Evolutionary conservation across 1,139 yeast species (phyloP).

Genomic region (Hyphopichia khmerensis): DNA sequence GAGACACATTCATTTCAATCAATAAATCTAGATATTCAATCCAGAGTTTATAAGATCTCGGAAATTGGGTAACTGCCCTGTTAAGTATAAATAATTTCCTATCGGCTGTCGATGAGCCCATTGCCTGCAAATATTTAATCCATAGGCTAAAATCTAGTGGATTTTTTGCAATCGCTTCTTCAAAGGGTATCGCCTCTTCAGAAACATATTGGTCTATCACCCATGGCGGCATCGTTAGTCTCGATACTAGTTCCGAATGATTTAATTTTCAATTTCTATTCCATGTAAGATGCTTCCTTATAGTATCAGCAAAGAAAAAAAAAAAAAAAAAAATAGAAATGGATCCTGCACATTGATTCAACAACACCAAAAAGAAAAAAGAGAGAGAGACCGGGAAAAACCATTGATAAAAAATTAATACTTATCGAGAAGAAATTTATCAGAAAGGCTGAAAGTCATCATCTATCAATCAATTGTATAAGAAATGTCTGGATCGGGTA

Average conservation of each 20-base stretch:
- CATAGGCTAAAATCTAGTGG: slow-evolving; percentile 49
- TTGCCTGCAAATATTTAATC: slow-evolving; percentile 51
- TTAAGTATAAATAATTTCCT: slow-evolving; percentile 47
- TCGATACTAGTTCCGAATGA: no score
- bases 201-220: slow-evolving; percentile 1
- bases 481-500: slow-evolving; percentile 50
- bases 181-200: slow-evolving; percentile 43
- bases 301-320: no score
- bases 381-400: background rate
- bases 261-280: no score
- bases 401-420: background rate
- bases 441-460: background rate
- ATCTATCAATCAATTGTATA: background rate
- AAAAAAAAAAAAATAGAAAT: no score
- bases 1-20: slow-evolving; percentile 25
- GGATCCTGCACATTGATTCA: background rate
- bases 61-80: slow-evolving; percentile 50
- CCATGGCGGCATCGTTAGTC: slow-evolving; percentile 2
- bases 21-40: slow-evolving; percentile 44
- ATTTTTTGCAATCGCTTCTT: slow-evolving; percentile 43
- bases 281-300: no score
- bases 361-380: background rate
- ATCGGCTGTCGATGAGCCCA: slow-evolving; percentile 15
- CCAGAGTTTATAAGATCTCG: slow-evolving; percentile 60
- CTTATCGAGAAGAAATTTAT: background rate